Percentiles rank a stretch among this genome's conserved stretches.
Evolutionary conservation across 2,329 filamentous ascomycete species (phyloP).

Genomic region (Aspergillus ochraceus): DNA sequence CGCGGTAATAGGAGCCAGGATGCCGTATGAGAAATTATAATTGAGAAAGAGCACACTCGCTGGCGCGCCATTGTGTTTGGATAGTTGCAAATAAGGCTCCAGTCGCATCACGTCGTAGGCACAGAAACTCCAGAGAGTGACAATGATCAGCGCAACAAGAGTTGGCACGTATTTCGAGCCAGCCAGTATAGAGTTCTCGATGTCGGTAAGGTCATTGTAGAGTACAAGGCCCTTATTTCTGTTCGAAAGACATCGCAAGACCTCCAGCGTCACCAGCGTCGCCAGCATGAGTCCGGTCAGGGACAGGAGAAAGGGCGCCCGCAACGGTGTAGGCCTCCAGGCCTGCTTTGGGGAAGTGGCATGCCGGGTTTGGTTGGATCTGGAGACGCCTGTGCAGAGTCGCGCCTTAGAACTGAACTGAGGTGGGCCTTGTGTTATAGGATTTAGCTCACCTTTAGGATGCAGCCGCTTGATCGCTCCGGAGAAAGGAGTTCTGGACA

Average conservation of each 20-base stretch:
- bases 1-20: slow-evolving; percentile 17
- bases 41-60: slow-evolving; percentile 21
- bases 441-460: neutral
- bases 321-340: slow-evolving; percentile 7
- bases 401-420: neutral
- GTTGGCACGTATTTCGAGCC: slow-evolving; percentile 17
- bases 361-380: neutral
- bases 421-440: neutral
- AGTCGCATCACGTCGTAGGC: slow-evolving; percentile 21
- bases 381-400: neutral
- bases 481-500: neutral
- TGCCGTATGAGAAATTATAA: slow-evolving; percentile 19
- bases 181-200: neutral
- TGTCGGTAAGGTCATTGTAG: neutral
- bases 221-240: neutral
- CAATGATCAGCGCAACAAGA: slow-evolving; percentile 15
- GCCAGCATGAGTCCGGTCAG: slow-evolving; percentile 14
- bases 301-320: slow-evolving; percentile 12
- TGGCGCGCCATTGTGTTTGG: slow-evolving; percentile 9
- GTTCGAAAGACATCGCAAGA: slow-evolving; percentile 15
- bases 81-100: slow-evolving; percentile 23
- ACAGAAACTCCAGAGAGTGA: slow-evolving; percentile 17
- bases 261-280: slow-evolving; percentile 11
- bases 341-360: neutral
- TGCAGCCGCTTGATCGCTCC: neutral